Base-by-base conservation (phyloP, 306 rosid species). In the Sindora glabra region DNA sequence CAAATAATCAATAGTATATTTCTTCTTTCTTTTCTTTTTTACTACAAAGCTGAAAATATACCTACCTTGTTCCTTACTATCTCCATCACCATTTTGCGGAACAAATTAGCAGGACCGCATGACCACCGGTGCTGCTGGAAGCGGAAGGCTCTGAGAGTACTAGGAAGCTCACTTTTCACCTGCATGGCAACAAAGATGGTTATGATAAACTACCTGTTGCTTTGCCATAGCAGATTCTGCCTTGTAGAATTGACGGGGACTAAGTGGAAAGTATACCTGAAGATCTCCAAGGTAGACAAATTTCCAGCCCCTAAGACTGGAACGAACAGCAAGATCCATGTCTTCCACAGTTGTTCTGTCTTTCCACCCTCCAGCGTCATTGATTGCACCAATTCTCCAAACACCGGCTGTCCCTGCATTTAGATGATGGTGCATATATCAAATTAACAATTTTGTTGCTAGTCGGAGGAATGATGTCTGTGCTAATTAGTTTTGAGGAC, bases 111-210 rank as follows among this genome's bases (percentile, higher is more conserved):
- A 48, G 99, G 99, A 55, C 99, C 99, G 59, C 99, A 94, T 2
- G 99, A 94, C 99, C 99, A 94, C 16, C 99, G 32, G 42, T 94
- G 99, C 79, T 94, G 99, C 80, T 94, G 99, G 75, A 86, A 94
- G 23, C 97, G 85, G 80, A 94, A 89, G 57, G 99, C 99, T n/a
- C 88, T 89, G 75, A 94, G 77, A 58, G 99, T 94, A 74, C 99
- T 89, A 1, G 99, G 99, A 60, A 94, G 97, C 70, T 94, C 99
- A 81, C 99, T 94, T 65, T 94, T 89, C 15, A 88, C 99, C 97
- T 92, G 60, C 6, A 42, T 10, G 16, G 30, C 48, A 37, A 56
- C 23, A 13, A 17, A 29, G 34, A 29, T 29, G 5, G 1, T 29
- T 29, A 29, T 2, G 5, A 29, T 4, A 29, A 29, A 29, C n/a